phyloP scores from a whole-genome alignment of 2,329 filamentous ascomycete genomes.

The Daldinia sp. region DNA sequence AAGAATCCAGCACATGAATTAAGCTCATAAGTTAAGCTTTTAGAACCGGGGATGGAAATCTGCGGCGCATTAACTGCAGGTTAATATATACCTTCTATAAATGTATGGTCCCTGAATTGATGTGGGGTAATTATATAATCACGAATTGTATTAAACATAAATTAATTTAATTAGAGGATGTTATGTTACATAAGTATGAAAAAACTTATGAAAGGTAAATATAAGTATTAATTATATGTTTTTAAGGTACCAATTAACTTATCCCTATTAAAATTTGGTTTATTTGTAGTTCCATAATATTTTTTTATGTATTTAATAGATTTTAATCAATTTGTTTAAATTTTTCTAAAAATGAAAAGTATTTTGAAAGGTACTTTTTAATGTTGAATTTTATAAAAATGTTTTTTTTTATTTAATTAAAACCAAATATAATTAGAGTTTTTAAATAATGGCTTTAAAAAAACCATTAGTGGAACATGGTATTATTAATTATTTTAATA shows the following conservation, averaged over 20 bases:
- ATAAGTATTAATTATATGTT: background rate
- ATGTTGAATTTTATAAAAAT: background rate
- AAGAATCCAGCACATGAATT: background rate
- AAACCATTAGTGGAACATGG: too few relatives aligned
- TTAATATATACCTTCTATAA: background rate
- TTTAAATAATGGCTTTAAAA: too few relatives aligned
- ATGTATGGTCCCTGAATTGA: background rate
- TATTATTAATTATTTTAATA: too few relatives aligned
- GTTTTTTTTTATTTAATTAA: background rate
- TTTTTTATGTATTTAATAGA: background rate
- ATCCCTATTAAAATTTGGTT: background rate
- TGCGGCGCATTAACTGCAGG: background rate
- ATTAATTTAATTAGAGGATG: too few relatives aligned
- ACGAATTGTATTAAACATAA: too few relatives aligned
- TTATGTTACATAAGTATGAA: too few relatives aligned
- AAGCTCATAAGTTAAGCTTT: background rate
- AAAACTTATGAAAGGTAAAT: too few relatives aligned
- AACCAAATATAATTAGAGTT: too few relatives aligned
- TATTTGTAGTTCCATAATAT: background rate
- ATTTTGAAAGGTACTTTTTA: background rate
- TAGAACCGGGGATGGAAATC: background rate
- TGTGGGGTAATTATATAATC: background rate
- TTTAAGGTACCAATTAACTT: background rate
- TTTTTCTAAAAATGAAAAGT: background rate
- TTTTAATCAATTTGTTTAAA: background rate